These are phyloP conservation scores for Blastobotrys ciferrii DNA, from an alignment of 1,139 yeast species.

Conservation along the genomic window DNA sequence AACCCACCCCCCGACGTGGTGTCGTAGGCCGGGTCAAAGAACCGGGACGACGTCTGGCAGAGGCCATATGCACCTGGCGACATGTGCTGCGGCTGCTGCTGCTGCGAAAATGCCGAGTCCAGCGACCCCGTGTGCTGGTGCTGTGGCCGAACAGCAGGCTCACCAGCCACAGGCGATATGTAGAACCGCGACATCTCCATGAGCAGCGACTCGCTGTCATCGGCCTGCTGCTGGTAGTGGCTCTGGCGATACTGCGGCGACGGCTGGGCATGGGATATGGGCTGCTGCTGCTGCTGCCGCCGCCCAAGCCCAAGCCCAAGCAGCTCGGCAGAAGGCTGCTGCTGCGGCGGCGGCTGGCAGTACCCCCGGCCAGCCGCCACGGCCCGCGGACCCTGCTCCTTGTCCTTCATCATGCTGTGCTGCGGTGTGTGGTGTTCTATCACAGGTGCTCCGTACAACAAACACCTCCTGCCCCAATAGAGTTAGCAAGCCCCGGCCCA, in stretches of 20 bases:
- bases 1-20: background rate
- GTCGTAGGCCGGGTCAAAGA: constrained; percentile 1
- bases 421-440: no score
- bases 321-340: background rate
- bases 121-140: constrained; percentile 5
- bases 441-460: background rate
- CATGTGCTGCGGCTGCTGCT: no score
- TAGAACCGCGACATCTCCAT: constrained; percentile 8
- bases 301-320: background rate
- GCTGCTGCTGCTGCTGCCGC: background rate
- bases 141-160: background rate
- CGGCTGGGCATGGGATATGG: no score
- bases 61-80: no score
- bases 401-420: background rate
- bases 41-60: constrained; percentile 2
- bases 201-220: constrained; percentile 3
- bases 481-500: background rate
- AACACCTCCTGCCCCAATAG: background rate
- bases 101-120: background rate
- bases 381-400: background rate
- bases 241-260: background rate
- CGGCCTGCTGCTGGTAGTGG: background rate
- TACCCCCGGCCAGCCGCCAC: background rate
- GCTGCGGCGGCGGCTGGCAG: background rate
- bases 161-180: background rate